Percentiles rank a stretch among this genome's conserved stretches.
These are phyloP conservation scores for Blastobotrys raffinosifermentans DNA, from an alignment of 1,139 yeast genomes.

Conservation along the genomic window DNA sequence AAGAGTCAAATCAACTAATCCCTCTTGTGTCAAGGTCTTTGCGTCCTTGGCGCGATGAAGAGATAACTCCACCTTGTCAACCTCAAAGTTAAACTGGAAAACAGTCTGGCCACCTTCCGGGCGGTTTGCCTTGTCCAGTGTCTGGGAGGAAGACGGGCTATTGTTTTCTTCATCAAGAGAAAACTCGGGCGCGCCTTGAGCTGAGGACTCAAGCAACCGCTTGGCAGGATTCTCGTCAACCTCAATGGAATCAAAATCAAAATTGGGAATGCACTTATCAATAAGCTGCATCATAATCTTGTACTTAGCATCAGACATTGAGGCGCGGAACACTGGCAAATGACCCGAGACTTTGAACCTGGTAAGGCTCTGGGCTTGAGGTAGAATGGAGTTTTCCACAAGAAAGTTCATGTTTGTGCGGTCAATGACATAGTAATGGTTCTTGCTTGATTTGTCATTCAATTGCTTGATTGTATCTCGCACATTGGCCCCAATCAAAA, in stretches of 20 bases:
- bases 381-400: conserved; percentile 77
- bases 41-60: conserved; percentile 64
- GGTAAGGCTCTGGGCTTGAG: conserved; percentile 71
- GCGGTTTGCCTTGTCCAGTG: not conserved
- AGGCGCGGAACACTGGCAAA: conserved; percentile 66
- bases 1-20: conserved; percentile 67
- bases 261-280: conserved; percentile 62
- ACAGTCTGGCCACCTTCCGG: conserved; percentile 43
- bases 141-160: not conserved
- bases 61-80: conserved; percentile 57
- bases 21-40: conserved; percentile 54
- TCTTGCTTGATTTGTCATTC: conserved; percentile 27
- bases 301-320: conserved; percentile 84
- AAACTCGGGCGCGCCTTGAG: conserved; percentile 14
- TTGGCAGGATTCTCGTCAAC: conserved; percentile 4
- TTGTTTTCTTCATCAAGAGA: conserved; percentile 21
- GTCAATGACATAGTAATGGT: conserved; percentile 60
- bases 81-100: conserved; percentile 66
- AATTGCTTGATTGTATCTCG: conserved; percentile 58
- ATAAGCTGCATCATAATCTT: conserved; percentile 76
- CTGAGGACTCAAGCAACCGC: conserved; percentile 7
- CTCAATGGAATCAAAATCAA: conserved; percentile 34
- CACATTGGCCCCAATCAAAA: conserved; percentile 78
- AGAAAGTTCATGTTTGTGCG: conserved; percentile 66
- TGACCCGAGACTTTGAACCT: conserved; percentile 70